Conservation (phyloP, 495 filamentous ascomycete species). For the Hypomontagnella monticulosa region DNA sequence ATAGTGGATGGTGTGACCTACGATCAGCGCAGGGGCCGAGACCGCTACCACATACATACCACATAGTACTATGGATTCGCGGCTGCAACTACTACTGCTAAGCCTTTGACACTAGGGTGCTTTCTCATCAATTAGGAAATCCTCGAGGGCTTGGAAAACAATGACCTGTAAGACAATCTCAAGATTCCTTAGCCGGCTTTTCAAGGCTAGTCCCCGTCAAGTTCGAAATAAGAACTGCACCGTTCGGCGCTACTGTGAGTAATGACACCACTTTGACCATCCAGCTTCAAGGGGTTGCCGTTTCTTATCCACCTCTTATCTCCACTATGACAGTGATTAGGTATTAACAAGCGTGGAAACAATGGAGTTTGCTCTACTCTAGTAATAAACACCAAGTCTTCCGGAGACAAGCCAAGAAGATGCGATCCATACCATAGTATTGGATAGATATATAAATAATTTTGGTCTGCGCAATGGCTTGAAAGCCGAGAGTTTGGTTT, state of each 20-base stretch:
- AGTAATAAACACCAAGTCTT: background rate
- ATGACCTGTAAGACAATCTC: background rate
- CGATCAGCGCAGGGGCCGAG: constrained; percentile 34
- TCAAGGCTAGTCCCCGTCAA: constrained; percentile 14
- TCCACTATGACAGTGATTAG: background rate
- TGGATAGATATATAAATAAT: constrained; percentile 6
- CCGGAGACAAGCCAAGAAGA: background rate
- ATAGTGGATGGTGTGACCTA: background rate
- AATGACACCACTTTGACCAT: constrained; percentile 22
- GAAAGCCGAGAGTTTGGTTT: constrained; percentile 1
- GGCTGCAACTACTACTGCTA: background rate
- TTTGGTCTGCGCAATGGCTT: background rate
- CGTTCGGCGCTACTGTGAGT: constrained; percentile 24
- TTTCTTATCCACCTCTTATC: constrained; percentile 7
- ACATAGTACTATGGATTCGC: no score
- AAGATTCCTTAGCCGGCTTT: constrained; percentile 15
- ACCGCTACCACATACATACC: no score
- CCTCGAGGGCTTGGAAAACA: constrained; percentile 6
- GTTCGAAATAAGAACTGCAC: constrained; percentile 20
- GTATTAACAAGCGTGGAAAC: no score
- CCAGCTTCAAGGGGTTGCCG: constrained; percentile 6
- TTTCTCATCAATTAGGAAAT: constrained; percentile 13
- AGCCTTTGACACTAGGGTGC: constrained; percentile 4
- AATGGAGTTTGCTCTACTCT: background rate
- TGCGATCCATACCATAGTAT: no score